phyloP scores from a whole-genome alignment of 2,329 filamentous ascomycete species.

The Fusarium stilboides region DNA sequence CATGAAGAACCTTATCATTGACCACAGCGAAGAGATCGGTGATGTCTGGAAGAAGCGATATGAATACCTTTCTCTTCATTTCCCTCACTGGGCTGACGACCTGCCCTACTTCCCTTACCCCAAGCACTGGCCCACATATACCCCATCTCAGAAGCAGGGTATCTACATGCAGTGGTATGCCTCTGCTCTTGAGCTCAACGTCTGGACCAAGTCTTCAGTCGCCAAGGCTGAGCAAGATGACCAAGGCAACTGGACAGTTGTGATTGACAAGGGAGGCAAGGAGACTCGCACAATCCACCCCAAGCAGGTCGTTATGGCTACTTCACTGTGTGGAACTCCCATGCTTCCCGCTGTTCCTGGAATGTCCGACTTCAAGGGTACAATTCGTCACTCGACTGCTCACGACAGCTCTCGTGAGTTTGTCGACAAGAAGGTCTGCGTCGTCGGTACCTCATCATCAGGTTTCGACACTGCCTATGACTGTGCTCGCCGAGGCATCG shows the following conservation, averaged over 20 bases:
- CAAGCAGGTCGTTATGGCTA: conserved; percentile 23
- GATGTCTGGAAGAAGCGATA: conserved; percentile 75
- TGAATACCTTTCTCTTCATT: conserved; percentile 71
- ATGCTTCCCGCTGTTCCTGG: conserved; percentile 17
- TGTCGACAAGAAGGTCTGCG: conserved; percentile 23
- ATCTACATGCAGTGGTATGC: conserved; percentile 77
- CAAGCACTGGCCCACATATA: conserved; percentile 74
- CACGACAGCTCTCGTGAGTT: conserved; percentile 21
- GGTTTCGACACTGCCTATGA: conserved; percentile 27
- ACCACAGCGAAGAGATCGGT: conserved; percentile 58
- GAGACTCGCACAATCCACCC: conserved; percentile 29
- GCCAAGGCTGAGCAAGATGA: conserved; percentile 49
- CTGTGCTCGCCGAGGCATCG: conserved; percentile 20
- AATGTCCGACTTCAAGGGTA: conserved; percentile 15
- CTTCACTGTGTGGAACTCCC: conserved; percentile 16
- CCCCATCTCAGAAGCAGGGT: conserved; percentile 76
- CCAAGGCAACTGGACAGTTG: conserved; percentile 68
- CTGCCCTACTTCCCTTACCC: conserved; percentile 75
- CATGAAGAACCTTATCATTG: conserved; percentile 61
- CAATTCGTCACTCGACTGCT: conserved; percentile 15
- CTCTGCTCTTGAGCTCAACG: conserved; percentile 73
- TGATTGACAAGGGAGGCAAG: conserved; percentile 52
- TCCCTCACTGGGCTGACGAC: conserved; percentile 72
- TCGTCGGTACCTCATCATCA: conserved; percentile 24
- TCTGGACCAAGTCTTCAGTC: conserved; percentile 65